Evolutionary conservation across 1,139 yeast species (phyloP).

Genomic region (Pneumocystis oryctolagi): DNA sequence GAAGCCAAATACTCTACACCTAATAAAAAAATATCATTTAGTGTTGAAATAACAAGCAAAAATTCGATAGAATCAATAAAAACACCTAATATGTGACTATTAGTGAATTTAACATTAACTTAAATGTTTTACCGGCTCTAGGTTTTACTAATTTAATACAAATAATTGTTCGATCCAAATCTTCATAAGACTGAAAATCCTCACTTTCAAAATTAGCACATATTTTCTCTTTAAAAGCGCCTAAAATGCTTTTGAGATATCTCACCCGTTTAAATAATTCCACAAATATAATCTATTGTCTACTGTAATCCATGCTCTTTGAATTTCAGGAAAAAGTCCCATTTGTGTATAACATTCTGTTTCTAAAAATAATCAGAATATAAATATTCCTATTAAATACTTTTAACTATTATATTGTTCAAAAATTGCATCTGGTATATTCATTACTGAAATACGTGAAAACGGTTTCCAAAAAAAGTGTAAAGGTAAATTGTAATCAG

Average conservation of each 20-base stretch:
- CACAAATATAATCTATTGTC: slow-evolving; percentile 75
- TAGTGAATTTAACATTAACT: not conserved
- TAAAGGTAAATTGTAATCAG: slow-evolving; percentile 18
- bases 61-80: slow-evolving; percentile 66
- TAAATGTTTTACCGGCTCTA: slow-evolving; percentile 30
- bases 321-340: slow-evolving; percentile 73
- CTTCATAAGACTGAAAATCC: slow-evolving; percentile 71
- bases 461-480: slow-evolving; percentile 50
- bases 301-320: slow-evolving; percentile 75
- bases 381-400: not conserved
- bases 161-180: slow-evolving; percentile 60
- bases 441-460: slow-evolving; percentile 50
- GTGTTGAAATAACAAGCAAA: slow-evolving; percentile 63
- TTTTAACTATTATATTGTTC: slow-evolving; percentile 43
- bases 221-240: not conserved
- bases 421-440: slow-evolving; percentile 70
- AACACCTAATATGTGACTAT: slow-evolving; percentile 26
- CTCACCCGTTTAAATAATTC: slow-evolving; percentile 46
- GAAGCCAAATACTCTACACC: slow-evolving; percentile 36
- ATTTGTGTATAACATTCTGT: slow-evolving; percentile 56
- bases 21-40: slow-evolving; percentile 59
- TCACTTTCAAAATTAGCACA: slow-evolving; percentile 17
- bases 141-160: slow-evolving; percentile 69
- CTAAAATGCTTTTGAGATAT: not conserved
- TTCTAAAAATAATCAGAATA: slow-evolving; percentile 21